Conservation (phyloP, 1,284 basidiomycete genomes). For the Microbotryum scabiosae region DNA sequence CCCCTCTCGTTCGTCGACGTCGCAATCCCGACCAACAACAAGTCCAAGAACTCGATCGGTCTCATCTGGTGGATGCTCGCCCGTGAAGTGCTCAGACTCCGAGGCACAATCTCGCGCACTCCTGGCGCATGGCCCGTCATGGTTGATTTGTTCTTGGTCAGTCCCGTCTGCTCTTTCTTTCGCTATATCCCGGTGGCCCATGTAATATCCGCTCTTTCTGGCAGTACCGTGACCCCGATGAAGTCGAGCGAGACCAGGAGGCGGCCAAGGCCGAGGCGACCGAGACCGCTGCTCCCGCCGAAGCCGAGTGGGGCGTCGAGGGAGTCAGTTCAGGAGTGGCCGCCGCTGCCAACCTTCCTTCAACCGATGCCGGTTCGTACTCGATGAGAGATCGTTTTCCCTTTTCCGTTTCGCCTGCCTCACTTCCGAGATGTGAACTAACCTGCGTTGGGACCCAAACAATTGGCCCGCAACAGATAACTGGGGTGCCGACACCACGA, state of each 20-base stretch:
- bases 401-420: too few species aligned
- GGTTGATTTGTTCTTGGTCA: constrained; percentile 94
- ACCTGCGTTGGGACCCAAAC: background rate
- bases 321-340: constrained; percentile 37
- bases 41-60: constrained; percentile 92
- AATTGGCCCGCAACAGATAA: constrained; percentile 32
- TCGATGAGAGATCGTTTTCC: too few species aligned
- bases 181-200: too few species aligned
- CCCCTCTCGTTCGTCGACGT: constrained; percentile 95
- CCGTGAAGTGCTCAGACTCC: constrained; percentile 92
- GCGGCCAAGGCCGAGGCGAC: constrained; percentile 48
- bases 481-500: constrained; percentile 18
- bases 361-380: constrained; percentile 26
- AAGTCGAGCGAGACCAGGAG: constrained; percentile 95
- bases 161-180: background rate
- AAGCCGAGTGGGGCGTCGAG: constrained; percentile 40
- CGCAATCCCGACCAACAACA: constrained; percentile 99
- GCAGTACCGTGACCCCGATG: constrained; percentile 96
- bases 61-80: constrained; percentile 98
- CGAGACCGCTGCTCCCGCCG: constrained; percentile 35
- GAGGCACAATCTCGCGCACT: constrained; percentile 82
- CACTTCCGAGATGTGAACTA: too few species aligned
- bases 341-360: constrained; percentile 34
- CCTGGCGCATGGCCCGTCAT: constrained; percentile 92
- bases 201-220: background rate